Base-by-base conservation (phyloP, 257 asterid species). In the Sherardia arvensis region DNA sequence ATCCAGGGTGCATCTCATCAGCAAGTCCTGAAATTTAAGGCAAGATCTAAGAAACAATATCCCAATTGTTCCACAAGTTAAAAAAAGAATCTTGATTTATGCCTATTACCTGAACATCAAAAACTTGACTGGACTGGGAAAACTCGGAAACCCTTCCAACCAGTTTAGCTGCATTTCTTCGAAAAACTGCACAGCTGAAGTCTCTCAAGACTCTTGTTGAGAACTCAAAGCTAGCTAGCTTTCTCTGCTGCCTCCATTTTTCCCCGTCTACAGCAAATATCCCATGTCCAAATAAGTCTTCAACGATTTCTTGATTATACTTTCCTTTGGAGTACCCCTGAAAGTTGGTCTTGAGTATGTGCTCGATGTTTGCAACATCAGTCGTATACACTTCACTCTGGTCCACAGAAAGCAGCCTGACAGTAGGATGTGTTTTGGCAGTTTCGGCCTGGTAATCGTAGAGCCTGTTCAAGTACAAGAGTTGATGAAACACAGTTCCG, bases 201-300 rank as follows among this genome's bases (percentile, higher is more conserved):
- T 89, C 95, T 40, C 94, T 85, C 36, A 85, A 58, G 0, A 83
- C 87, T 61, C 87, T 83, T 1, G 89, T 72, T 10, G 95, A 87
- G 72, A 87, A 87, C 82, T 89, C 97, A 17, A 68, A 65, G 75
- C 97, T 87, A 1, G 91, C 83, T 4, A 85, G 74, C 67, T 84
- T 89, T 71, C 90, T 80, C 78, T 89, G 95, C 60, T 81, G 84
- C 62, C 73, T 70, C 97, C 97, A 89, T 65, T 81, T 80, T 4
- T 85, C 91, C 1, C 95, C 97, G 66, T 87, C 95, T 53, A 78
- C 87, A 14, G 82, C 74, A 22, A 89, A 76, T 22, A 89, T 81
- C 69, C 95, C 95, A 32, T 80, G 59, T 3, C 96, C 96, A 67
- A 88, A 84, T 68, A 86, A 77, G 60, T 79, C 88, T 1, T 18